Evolutionary conservation across 192 early-diverging fungal species (phyloP).

Genomic region (Backusella tarrabulga): DNA sequence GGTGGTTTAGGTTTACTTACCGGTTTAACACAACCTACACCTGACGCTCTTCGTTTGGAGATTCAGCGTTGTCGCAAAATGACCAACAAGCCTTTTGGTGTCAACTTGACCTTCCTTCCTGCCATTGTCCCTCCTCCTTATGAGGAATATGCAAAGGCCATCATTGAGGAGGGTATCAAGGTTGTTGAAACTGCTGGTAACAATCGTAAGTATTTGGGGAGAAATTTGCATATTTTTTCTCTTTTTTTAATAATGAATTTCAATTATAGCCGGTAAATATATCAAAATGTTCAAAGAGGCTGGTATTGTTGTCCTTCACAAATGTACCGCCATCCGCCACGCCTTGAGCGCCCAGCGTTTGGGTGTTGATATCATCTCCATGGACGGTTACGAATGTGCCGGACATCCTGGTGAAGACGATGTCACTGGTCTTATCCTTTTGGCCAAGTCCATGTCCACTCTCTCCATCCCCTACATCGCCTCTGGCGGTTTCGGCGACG

Average conservation of each 20-base stretch:
- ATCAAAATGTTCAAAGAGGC: conserved; percentile 76
- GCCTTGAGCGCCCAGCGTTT: conserved; percentile 61
- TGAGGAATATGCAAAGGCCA: conserved; percentile 65
- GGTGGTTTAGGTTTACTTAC: conserved; percentile 75
- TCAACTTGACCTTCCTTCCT: conserved; percentile 79
- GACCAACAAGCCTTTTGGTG: conserved; percentile 80
- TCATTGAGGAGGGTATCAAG: conserved; percentile 77
- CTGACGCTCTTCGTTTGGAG: conserved; percentile 68
- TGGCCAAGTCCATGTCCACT: conserved; percentile 67
- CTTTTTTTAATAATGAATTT: conserved; percentile 13
- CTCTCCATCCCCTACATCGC: conserved; percentile 76
- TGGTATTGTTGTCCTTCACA: conserved; percentile 73
- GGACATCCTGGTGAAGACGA: conserved; percentile 86
- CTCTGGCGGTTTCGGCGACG: conserved; percentile 78
- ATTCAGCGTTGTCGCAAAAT: conserved; percentile 70
- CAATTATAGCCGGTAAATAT: conserved; percentile 53
- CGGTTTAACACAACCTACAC: conserved; percentile 77
- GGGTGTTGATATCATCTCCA: conserved; percentile 71
- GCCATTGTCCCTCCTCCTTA: conserved; percentile 83
- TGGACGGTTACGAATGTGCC: conserved; percentile 85
- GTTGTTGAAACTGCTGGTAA: conserved; percentile 85
- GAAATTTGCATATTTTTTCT: neutral
- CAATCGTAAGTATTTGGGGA: conserved; percentile 53
- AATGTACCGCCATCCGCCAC: conserved; percentile 77
- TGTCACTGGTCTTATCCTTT: conserved; percentile 66